These are phyloP conservation scores for Rhododendron kiyosumense DNA, from an alignment of 148 eudicot genomes.

Conservation along the genomic window DNA sequence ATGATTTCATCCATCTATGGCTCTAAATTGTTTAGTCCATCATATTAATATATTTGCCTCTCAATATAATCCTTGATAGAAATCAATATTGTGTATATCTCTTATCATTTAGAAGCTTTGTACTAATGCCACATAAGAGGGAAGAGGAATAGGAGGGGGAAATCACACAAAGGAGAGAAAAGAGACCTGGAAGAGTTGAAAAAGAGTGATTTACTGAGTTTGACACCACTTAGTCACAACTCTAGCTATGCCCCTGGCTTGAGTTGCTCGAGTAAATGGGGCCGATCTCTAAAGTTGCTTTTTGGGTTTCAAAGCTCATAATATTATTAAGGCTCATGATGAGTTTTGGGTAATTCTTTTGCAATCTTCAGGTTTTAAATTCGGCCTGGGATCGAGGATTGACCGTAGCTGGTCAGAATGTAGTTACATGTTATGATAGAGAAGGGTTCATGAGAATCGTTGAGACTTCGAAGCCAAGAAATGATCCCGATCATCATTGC, in stretches of 20 bases:
- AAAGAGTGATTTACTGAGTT: not conserved
- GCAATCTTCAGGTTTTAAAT: conserved; percentile 42
- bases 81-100: not conserved
- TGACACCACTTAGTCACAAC: not conserved
- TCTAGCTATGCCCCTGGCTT: not conserved
- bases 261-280: not conserved
- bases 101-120: not conserved
- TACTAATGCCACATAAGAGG: not conserved
- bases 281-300: not conserved
- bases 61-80: not conserved
- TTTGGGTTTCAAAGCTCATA: not conserved
- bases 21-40: not conserved
- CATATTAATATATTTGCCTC: not conserved
- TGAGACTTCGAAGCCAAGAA: conserved; percentile 61
- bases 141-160: not conserved
- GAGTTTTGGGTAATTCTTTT: not conserved
- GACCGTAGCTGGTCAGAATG: conserved; percentile 57
- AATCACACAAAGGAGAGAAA: not conserved
- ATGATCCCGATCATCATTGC: conserved; percentile 55
- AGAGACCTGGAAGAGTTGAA: not conserved
- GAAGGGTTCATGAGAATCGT: conserved; percentile 43
- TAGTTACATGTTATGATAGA: conserved; percentile 51
- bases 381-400: conserved; percentile 66
- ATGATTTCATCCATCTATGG: not conserved
- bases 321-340: no score